Evolutionary conservation across 2,329 filamentous ascomycete species (phyloP).

Genomic region (Apiospora saccharicola): DNA sequence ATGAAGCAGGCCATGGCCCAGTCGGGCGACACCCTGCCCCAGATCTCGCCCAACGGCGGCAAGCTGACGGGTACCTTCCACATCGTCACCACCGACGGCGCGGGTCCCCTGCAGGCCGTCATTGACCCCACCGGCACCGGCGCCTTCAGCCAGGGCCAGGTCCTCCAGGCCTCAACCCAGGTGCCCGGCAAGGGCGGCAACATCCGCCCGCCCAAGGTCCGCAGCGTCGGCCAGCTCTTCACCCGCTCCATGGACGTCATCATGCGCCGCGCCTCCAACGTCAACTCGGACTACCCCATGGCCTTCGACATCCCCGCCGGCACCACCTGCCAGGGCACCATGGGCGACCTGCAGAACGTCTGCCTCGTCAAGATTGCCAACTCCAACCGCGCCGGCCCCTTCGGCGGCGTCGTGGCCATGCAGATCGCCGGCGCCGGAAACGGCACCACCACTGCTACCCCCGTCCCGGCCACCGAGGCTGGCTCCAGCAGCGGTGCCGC

Average conservation of each 20-base stretch:
- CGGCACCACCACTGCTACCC: constrained; percentile 25
- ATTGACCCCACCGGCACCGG: constrained; percentile 48
- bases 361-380: constrained; percentile 55
- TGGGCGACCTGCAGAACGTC: constrained; percentile 44
- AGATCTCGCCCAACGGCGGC: constrained; percentile 45
- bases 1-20: constrained; percentile 44
- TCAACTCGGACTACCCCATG: constrained; percentile 42
- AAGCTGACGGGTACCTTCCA: constrained; percentile 46
- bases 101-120: constrained; percentile 48
- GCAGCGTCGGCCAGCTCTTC: constrained; percentile 29
- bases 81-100: constrained; percentile 51
- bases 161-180: constrained; percentile 42
- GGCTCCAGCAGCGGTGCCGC: background rate
- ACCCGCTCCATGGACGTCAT: constrained; percentile 31
- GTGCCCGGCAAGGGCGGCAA: constrained; percentile 47
- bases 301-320: constrained; percentile 47
- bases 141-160: constrained; percentile 40
- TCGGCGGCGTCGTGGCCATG: constrained; percentile 50
- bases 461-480: background rate
- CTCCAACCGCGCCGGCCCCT: constrained; percentile 48
- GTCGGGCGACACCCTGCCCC: constrained; percentile 48
- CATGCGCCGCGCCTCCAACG: constrained; percentile 41
- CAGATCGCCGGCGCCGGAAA: constrained; percentile 41
- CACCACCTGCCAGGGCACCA: constrained; percentile 47
- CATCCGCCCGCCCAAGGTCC: constrained; percentile 38